Percentiles rank a stretch among this genome's conserved stretches.
Conservation (phyloP, 2,329 filamentous ascomycete genomes). For the Aspergillus viridinutans region DNA sequence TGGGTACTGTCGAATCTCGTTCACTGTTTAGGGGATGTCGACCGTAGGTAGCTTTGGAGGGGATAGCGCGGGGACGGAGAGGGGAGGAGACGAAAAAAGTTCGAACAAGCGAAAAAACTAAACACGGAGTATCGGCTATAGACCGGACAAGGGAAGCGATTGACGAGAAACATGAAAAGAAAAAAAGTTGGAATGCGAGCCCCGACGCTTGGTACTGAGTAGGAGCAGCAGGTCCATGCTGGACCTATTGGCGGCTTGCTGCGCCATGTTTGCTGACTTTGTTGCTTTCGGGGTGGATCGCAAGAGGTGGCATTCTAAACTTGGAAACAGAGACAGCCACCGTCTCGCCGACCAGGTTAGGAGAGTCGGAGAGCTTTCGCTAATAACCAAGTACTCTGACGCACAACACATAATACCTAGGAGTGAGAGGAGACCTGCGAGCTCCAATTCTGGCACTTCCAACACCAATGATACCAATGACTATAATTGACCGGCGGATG, state of each 20-base stretch:
- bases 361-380: background rate
- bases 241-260: background rate
- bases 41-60: background rate
- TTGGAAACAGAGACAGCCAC: background rate
- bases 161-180: background rate
- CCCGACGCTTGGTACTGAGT: background rate
- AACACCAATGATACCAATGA: background rate
- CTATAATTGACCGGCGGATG: background rate
- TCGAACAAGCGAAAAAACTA: background rate
- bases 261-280: background rate
- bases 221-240: background rate
- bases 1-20: background rate
- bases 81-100: background rate
- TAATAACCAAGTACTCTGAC: background rate
- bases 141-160: background rate
- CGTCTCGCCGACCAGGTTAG: background rate
- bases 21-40: background rate
- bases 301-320: background rate
- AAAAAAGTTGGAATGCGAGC: conserved; percentile 2
- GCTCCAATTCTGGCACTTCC: background rate
- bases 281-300: background rate
- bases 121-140: background rate
- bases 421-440: background rate
- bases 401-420: background rate
- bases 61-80: background rate